Percentiles rank a stretch among this genome's conserved stretches.
phyloP scores from a whole-genome alignment of 169 alveolate genomes.

The Eimeria praecox region DNA sequence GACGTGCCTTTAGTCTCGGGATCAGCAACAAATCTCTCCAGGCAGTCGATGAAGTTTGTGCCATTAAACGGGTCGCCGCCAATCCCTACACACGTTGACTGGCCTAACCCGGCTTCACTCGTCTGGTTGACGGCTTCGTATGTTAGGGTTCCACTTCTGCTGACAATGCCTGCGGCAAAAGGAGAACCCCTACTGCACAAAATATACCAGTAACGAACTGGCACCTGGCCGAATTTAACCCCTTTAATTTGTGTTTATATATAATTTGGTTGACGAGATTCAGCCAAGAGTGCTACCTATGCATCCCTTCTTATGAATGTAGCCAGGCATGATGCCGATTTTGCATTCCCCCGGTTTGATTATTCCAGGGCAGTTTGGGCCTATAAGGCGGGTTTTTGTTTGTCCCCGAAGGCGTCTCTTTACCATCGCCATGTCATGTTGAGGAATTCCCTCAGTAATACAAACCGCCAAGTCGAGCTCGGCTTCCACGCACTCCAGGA shows the following conservation, averaged over 20 bases:
- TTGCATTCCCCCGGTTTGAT: constrained; percentile 99
- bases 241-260: neutral
- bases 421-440: constrained; percentile 98
- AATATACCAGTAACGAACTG: neutral
- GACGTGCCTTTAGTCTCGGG: constrained; percentile 96
- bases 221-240: neutral
- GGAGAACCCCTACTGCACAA: neutral
- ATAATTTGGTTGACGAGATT: neutral
- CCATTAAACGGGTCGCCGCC: constrained; percentile 99
- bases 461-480: constrained; percentile 97
- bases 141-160: constrained; percentile 95
- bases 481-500: constrained; percentile 97
- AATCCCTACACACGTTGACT: constrained; percentile 97
- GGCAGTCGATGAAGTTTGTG: constrained; percentile 97
- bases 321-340: constrained; percentile 99
- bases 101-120: constrained; percentile 97
- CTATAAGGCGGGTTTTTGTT: constrained; percentile 93
- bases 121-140: constrained; percentile 99
- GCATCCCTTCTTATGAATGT: constrained; percentile 95
- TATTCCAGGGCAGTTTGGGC: constrained; percentile 99
- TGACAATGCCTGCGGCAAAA: constrained; percentile 74
- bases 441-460: constrained; percentile 99
- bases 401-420: constrained; percentile 81
- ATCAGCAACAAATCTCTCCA: constrained; percentile 95
- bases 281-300: constrained; percentile 86